phyloP scores from a whole-genome alignment of 768 basidiomycete genomes.

The Boletus patriciae region DNA sequence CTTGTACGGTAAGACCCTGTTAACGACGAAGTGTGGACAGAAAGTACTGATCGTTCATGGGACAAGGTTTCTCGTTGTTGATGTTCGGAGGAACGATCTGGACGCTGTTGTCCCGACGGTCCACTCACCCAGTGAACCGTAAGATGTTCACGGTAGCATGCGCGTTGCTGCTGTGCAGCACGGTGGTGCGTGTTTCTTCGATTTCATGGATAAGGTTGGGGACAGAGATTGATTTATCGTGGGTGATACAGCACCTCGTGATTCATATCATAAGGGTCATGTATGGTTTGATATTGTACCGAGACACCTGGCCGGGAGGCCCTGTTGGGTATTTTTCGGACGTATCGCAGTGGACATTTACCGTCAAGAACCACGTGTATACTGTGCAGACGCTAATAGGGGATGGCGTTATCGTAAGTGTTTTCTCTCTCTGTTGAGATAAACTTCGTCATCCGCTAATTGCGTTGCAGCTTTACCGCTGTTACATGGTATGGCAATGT shows the following conservation, averaged over 20 bases:
- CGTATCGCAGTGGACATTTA: conserved; percentile 24
- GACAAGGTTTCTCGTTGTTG: neutral
- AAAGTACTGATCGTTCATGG: neutral
- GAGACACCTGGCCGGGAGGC: conserved; percentile 20
- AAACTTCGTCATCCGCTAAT: neutral
- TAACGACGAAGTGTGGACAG: neutral
- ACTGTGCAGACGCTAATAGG: conserved; percentile 14
- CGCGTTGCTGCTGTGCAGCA: neutral
- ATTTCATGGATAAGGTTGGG: neutral
- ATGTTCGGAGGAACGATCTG: neutral
- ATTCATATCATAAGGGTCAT: neutral
- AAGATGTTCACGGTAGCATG: neutral
- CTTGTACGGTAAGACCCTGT: neutral
- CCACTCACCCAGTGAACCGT: neutral
- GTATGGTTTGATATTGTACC: neutral
- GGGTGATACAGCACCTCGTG: neutral
- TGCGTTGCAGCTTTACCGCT: conserved; percentile 10
- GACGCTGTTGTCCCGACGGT: neutral
- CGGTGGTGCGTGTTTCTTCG: neutral
- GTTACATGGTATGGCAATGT: neutral
- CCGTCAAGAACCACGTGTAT: conserved; percentile 21
- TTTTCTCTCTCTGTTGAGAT: neutral
- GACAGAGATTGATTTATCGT: neutral
- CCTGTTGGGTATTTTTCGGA: conserved; percentile 26
- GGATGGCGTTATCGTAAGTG: neutral